Conservation (phyloP, 1,284 basidiomycete species). For the Trichosporon faecale region DNA sequence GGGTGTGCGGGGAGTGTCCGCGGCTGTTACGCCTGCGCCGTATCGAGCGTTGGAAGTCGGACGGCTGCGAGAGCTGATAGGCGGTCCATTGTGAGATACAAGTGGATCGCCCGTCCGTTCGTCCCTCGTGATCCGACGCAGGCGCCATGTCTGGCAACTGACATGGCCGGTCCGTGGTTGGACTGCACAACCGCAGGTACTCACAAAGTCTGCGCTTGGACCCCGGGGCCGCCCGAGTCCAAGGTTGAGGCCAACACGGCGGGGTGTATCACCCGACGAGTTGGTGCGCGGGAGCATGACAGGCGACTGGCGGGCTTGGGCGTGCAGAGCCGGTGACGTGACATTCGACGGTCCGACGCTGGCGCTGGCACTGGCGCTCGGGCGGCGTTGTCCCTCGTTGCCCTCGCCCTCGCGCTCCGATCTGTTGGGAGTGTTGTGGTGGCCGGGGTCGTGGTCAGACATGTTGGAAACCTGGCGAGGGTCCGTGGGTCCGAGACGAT, state of each 20-base stretch:
- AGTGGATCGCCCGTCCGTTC: background rate
- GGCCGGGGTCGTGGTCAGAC: slow-evolving; percentile 1
- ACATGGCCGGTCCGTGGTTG: background rate
- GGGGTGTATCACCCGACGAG: background rate
- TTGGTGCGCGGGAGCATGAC: background rate
- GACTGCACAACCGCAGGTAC: background rate
- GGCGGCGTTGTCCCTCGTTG: background rate
- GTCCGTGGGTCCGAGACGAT: background rate
- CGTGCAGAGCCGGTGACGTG: background rate
- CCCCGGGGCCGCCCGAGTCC: slow-evolving; percentile 15
- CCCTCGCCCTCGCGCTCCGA: background rate
- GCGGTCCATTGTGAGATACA: background rate
- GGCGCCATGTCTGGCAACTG: slow-evolving; percentile 1
- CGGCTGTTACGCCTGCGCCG: background rate
- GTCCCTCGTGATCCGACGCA: background rate
- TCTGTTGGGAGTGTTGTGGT: background rate
- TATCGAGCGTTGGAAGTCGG: background rate
- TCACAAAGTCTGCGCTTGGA: slow-evolving; percentile 14
- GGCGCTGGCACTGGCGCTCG: background rate
- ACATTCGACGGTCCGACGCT: background rate
- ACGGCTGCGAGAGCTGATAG: background rate
- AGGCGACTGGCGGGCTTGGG: background rate
- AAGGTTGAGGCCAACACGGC: background rate
- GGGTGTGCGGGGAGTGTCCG: too few species aligned
- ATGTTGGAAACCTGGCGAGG: background rate